A percentile compares a stretch with the other conserved stretches of the same genome.
phyloP scores from a whole-genome alignment of 2,329 filamentous ascomycete species.

The Cordyceps javanica region DNA sequence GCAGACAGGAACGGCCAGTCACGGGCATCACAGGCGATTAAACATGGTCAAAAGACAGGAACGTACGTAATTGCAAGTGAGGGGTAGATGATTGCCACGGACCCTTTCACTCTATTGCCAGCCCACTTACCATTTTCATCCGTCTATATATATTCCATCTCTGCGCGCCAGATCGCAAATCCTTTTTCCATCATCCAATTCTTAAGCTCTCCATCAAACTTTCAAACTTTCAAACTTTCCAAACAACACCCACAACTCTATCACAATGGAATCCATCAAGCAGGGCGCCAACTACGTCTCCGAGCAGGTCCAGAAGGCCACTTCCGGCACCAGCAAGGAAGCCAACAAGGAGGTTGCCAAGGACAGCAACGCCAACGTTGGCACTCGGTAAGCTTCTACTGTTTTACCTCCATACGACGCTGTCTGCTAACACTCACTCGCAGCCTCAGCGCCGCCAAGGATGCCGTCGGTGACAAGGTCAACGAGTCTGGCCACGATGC shows the following conservation, averaged over 20 bases:
- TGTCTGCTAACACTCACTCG: conserved; percentile 12
- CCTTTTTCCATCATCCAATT: conserved; percentile 12
- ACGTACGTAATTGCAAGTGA: conserved; percentile 12
- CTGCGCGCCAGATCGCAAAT: conserved; percentile 20
- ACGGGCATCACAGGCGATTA: conserved; percentile 3
- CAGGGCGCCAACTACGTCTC: conserved; percentile 62
- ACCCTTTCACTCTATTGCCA: conserved; percentile 1
- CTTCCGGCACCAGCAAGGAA: conserved; percentile 56
- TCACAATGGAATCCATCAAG: conserved; percentile 47
- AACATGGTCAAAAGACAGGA: neutral
- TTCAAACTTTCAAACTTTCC: conserved; percentile 3
- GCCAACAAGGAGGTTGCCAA: conserved; percentile 64
- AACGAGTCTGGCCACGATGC: conserved; percentile 33
- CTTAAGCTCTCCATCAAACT: conserved; percentile 13
- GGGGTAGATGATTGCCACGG: conserved; percentile 2
- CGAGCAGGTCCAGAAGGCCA: conserved; percentile 54
- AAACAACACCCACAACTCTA: neutral
- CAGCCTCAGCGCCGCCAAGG: conserved; percentile 43
- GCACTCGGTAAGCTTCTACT: conserved; percentile 42
- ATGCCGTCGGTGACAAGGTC: conserved; percentile 41
- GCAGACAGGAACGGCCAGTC: conserved; percentile 4
- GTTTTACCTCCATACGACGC: too few relatives aligned
- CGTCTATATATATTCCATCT: conserved; percentile 8
- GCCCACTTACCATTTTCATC: conserved; percentile 1
- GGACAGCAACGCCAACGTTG: conserved; percentile 45